phyloP scores from a whole-genome alignment of 805 yeast genomes.

The Yamadazyma tumulicola region DNA sequence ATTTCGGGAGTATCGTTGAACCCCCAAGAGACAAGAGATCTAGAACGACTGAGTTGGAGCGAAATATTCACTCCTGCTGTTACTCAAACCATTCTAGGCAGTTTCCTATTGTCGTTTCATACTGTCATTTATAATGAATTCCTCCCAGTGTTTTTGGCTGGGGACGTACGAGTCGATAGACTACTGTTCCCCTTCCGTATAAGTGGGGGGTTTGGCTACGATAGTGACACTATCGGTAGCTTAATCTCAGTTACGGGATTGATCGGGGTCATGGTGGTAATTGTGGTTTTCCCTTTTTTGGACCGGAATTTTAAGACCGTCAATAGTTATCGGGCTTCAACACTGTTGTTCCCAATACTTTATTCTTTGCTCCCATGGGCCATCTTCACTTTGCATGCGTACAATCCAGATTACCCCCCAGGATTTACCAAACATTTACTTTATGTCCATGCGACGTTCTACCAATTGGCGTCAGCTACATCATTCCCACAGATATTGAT shows the following conservation, averaged over 20 bases:
- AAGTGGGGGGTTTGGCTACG: conserved; percentile 35
- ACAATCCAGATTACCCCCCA: conserved; percentile 24
- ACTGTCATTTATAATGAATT: conserved; percentile 31
- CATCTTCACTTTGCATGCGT: conserved; percentile 38
- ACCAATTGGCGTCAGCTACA: conserved; percentile 40
- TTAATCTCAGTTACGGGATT: conserved; percentile 35
- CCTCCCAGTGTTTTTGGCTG: conserved; percentile 35
- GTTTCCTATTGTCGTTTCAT: conserved; percentile 33
- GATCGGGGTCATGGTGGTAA: conserved; percentile 37
- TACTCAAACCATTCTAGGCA: conserved; percentile 28
- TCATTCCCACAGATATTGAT: conserved; percentile 52
- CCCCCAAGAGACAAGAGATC: conserved; percentile 12
- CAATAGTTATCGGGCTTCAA: conserved; percentile 38
- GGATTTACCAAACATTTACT: conserved; percentile 17
- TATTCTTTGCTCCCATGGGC: conserved; percentile 47
- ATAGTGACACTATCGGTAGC: conserved; percentile 30
- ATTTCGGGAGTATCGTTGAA: conserved; percentile 11
- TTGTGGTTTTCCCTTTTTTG: conserved; percentile 37
- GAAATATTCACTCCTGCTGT: conserved; percentile 31
- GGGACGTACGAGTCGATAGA: conserved; percentile 21
- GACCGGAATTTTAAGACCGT: conserved; percentile 39
- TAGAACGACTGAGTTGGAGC: conserved; percentile 4
- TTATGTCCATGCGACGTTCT: conserved; percentile 23
- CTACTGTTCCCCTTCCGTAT: conserved; percentile 33
- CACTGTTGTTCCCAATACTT: conserved; percentile 41